Evolutionary conservation across 164 flowering plant species (phyloP).

Genomic region (Akebia trifoliata): DNA sequence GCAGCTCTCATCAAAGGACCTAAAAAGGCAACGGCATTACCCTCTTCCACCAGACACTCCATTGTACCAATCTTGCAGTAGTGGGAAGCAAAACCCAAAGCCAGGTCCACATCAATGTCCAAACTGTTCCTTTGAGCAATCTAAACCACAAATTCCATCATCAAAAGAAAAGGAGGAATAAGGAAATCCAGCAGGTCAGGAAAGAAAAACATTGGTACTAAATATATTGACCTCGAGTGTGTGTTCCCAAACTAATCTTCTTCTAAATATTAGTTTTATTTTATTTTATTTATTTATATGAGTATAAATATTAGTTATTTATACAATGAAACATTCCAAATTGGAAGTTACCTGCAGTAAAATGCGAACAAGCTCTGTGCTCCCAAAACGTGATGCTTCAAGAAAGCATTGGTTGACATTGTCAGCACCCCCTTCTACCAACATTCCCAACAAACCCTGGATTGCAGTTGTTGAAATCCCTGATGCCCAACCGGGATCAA

Average conservation of each 20-base stretch:
- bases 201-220: no score
- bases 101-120: slow-evolving; percentile 93
- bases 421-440: slow-evolving; percentile 96
- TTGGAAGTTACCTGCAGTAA: slow-evolving; percentile 65
- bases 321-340: no score
- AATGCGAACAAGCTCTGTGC: slow-evolving; percentile 94
- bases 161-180: background rate
- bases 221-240: no score
- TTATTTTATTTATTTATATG: no score
- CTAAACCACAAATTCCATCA: slow-evolving; percentile 25
- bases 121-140: slow-evolving; percentile 96
- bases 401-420: slow-evolving; percentile 96
- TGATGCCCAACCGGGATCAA: slow-evolving; percentile 96
- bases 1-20: slow-evolving; percentile 98
- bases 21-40: slow-evolving; percentile 77
- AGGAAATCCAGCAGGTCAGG: background rate
- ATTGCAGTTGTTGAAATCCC: slow-evolving; percentile 85
- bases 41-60: slow-evolving; percentile 95
- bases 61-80: slow-evolving; percentile 86
- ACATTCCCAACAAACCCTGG: slow-evolving; percentile 72
- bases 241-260: no score
- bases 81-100: slow-evolving; percentile 95
- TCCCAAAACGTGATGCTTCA: slow-evolving; percentile 96
- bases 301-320: no score
- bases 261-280: no score